Evolutionary conservation across 2,329 filamentous ascomycete genomes (phyloP), one percentile per base, ranked within the genome.

Genomic region (Aaosphaeria arxii): DNA sequence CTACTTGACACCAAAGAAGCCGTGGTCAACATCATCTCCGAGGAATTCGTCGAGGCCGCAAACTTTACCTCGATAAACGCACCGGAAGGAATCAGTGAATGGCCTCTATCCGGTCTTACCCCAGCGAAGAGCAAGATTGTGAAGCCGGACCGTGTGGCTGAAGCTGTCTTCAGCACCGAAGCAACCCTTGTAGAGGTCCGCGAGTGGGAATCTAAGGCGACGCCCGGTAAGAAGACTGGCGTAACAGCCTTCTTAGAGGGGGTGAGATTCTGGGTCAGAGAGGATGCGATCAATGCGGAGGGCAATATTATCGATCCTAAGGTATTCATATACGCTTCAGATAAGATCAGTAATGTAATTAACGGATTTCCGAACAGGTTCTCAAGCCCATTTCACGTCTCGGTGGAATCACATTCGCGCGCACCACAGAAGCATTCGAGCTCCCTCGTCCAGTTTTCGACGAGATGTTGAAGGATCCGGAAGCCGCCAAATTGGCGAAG

Each of bases 11-110:
- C 80, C 0, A 74, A 79, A 41, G 89, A 96, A 74, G 92, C 88
- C 31, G 58, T 59, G 2, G 85, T 96, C 74, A 96, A 94, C 73
- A 88, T 96, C 63, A 88, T 96, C 63, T 84, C 81, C 6, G 91
- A 96, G 73, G 81, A 85, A 64, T 95, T 86, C 64, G 64, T 94
- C 62, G 91, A 96, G 75, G 91, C 91, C 0, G 91, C 91, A 42
- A 96, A 96, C 70, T 78, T 84, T n/a, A 82, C 86, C 3, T 80
- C 80, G 42, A 83, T 95, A 59, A 89, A 96, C 68, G 82, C 89
- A 0, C 91, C 91, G 0, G 84, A 84, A 52, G 89, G 87, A 1
- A 74, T 82, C 1, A 87, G 83, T 1, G 91, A 96, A 71, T 96
- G 91, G 90, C 78, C 80, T 1, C 73, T 94, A 29, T 83, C 81